Conservation (phyloP, 306 rosid species). For the Cicer arietinum region DNA sequence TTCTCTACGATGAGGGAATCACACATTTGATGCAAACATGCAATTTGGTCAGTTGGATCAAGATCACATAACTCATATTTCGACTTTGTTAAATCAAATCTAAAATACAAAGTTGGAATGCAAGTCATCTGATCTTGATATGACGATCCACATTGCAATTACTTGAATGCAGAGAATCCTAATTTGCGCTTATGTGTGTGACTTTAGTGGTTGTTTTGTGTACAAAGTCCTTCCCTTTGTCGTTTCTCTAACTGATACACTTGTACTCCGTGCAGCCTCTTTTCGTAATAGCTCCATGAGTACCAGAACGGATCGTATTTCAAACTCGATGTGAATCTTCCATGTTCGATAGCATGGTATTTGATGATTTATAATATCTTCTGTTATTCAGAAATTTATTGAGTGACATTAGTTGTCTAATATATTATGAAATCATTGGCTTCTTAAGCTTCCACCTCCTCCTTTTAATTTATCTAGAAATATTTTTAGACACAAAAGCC, state of each 20-base stretch:
- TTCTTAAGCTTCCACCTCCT: background rate
- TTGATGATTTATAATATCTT: constrained; percentile 35
- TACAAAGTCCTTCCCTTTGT: background rate
- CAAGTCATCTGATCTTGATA: background rate
- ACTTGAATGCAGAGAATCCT: background rate
- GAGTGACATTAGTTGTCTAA: constrained; percentile 36
- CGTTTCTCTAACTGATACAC: constrained; percentile 31
- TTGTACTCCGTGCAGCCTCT: constrained; percentile 68
- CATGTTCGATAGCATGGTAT: constrained; percentile 38
- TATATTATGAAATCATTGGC: constrained; percentile 19
- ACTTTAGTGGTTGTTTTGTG: background rate
- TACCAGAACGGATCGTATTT: constrained; percentile 40
- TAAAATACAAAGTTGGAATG: background rate
- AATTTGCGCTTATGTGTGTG: background rate
- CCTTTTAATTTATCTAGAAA: constrained; percentile 25
- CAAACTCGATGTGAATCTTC: constrained; percentile 36
- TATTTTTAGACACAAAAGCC: constrained; percentile 34
- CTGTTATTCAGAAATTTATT: constrained; percentile 5
- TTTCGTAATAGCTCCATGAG: constrained; percentile 67
- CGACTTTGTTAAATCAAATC: background rate
- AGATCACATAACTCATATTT: background rate
- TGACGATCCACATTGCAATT: background rate
- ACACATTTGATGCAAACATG: background rate
- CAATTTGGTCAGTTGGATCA: background rate
- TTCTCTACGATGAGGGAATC: background rate